phyloP scores from a whole-genome alignment of 352 stramenopile genomes.

The Phytophthora litchii region DNA sequence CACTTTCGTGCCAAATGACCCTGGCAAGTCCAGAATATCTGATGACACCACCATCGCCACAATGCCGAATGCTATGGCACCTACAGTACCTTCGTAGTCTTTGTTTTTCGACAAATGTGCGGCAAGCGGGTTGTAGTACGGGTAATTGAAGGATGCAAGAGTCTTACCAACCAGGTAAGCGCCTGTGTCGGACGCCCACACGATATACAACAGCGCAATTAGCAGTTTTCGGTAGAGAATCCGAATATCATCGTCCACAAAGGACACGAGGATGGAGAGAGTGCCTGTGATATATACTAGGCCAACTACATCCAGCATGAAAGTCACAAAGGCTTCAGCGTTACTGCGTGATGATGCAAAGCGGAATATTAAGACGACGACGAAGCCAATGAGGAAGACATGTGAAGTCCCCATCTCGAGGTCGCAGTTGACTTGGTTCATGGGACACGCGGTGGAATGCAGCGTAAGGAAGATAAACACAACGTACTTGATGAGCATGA shows the following conservation, averaged over 20 bases:
- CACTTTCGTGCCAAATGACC: conserved; percentile 74
- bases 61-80: conserved; percentile 77
- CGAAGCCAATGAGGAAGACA: conserved; percentile 39
- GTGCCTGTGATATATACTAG: conserved; percentile 61
- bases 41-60: conserved; percentile 81
- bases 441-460: conserved; percentile 54
- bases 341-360: conserved; percentile 33
- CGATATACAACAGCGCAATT: conserved; percentile 66
- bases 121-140: conserved; percentile 75
- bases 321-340: conserved; percentile 39
- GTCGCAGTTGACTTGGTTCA: conserved; percentile 50
- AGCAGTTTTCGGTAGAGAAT: conserved; percentile 59
- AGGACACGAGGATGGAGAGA: conserved; percentile 51
- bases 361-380: conserved; percentile 48
- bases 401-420: conserved; percentile 33
- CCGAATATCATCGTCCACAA: conserved; percentile 60
- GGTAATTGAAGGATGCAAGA: conserved; percentile 88
- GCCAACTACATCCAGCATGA: conserved; percentile 55
- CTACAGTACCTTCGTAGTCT: conserved; percentile 93
- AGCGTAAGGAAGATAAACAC: conserved; percentile 56
- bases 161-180: conserved; percentile 92
- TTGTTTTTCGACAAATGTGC: conserved; percentile 95
- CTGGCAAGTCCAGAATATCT: conserved; percentile 66
- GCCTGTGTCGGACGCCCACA: conserved; percentile 88
- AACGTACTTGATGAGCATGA: conserved; percentile 45